Base-by-base conservation (phyloP, 495 filamentous ascomycete species). In the Daldinia loculata region DNA sequence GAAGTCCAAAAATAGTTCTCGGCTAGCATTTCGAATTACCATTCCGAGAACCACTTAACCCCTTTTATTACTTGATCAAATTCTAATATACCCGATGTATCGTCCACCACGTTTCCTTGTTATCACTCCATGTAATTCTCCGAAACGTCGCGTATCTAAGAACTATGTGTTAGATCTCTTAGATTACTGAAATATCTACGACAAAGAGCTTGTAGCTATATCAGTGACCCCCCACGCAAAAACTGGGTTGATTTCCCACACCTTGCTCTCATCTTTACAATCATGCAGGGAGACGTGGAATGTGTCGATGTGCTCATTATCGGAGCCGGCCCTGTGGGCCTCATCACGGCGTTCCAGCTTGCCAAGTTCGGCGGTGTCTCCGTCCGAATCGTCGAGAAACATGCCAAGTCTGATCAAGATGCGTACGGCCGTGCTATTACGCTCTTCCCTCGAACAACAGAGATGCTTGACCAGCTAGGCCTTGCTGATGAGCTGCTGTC, bases 291-390 rank as follows among this genome's bases (percentile, higher is more conserved):
- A 26, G 41, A n/a, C 12, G 39, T 53, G 29, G 27, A 61, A n/a
- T 19, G 32, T 36, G 78, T 85, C 6, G 85, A 88, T 66, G 77
- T 87, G 1, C 78, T 92, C 56, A 87, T 91, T 32, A 77, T 91
- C 24, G 90, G 90, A 8, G 88, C 89, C n/a, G 89, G 89, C n/a
- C 89, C 89, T 0, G 84, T 89, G 0, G 89, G 86, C 52, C 81
- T 91, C 8, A 89, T 89, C 84, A 83, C 84, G 27, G 88, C 89
- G 0, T 81, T 84, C 45, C 91, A 89, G 85, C 84, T 91, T 76
- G 83, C 89, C 12, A 83, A 83, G 48, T 88, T 80, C 66, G 88
- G 87, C 4, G 80, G 74, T 5, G 71, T 81, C 14, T 79, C 80
- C 12, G 81, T 81, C 22, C 80, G 82, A 30, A 79, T 84, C 70